phyloP scores from a whole-genome alignment of 2,329 filamentous ascomycete genomes.

The Alternaria burnsii region DNA sequence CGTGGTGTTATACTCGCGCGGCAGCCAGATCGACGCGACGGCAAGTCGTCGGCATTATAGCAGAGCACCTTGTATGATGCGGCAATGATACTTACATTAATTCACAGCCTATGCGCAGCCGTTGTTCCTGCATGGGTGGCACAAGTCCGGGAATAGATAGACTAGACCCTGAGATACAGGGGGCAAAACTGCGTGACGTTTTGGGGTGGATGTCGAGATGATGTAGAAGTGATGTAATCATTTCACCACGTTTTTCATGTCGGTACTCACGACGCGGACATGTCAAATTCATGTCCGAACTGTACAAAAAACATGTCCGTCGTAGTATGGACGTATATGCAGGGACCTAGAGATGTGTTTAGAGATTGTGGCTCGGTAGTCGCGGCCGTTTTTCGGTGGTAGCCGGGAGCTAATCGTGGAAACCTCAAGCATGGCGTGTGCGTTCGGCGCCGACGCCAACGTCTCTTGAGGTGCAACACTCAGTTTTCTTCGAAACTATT shows the following conservation, averaged over 20 bases:
- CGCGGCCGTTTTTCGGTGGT: neutral
- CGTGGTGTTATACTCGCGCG: neutral
- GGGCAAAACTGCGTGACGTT: neutral
- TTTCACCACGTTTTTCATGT: neutral
- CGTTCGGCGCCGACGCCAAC: neutral
- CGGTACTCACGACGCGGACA: neutral
- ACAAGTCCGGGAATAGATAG: neutral
- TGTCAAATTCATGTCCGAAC: neutral
- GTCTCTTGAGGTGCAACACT: neutral
- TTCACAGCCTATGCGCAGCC: neutral
- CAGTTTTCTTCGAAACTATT: neutral
- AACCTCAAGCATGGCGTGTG: neutral
- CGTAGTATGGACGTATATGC: neutral
- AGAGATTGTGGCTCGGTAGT: neutral
- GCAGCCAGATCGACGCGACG: neutral
- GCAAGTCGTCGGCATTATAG: neutral
- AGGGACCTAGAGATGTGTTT: neutral
- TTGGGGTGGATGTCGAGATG: neutral
- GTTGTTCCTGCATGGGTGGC: constrained; percentile 3
- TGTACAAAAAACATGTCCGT: neutral
- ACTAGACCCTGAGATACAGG: neutral
- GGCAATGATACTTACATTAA: constrained; percentile 5
- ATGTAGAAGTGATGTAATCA: neutral
- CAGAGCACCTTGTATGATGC: constrained; percentile 6
- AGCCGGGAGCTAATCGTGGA: neutral